phyloP scores from a whole-genome alignment of 495 filamentous ascomycete genomes.

The Podospora sp. region DNA sequence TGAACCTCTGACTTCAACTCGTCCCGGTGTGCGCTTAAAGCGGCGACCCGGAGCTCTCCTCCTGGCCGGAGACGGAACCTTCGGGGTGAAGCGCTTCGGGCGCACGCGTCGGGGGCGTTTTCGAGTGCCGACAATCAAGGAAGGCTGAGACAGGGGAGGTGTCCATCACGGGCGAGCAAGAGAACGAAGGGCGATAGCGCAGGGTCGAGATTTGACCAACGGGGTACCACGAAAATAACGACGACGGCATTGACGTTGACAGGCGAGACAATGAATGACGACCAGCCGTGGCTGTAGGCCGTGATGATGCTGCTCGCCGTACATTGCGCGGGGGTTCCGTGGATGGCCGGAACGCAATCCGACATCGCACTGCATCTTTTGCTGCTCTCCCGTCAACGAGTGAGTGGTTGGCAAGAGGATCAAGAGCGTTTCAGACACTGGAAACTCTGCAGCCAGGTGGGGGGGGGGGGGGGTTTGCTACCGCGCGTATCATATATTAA shows the following conservation, averaged over 20 bases:
- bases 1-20: background rate
- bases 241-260: background rate
- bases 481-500: no score
- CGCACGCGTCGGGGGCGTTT: background rate
- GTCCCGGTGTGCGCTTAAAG: background rate
- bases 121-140: background rate
- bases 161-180: background rate
- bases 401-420: background rate
- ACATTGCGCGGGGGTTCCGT: background rate
- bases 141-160: slow-evolving; percentile 2
- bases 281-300: background rate
- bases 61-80: background rate
- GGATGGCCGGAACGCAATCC: background rate
- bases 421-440: background rate
- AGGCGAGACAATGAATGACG: slow-evolving; percentile 1
- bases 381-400: background rate
- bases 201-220: no score
- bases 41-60: background rate
- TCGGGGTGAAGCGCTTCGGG: background rate
- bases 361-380: background rate
- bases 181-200: no score
- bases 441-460: background rate
- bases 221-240: no score
- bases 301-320: background rate
- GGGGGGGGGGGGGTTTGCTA: background rate